Percentiles rank a stretch among this genome's conserved stretches.
Conservation (phyloP, 352 stramenopile genomes). For the Phytophthora fragariae region DNA sequence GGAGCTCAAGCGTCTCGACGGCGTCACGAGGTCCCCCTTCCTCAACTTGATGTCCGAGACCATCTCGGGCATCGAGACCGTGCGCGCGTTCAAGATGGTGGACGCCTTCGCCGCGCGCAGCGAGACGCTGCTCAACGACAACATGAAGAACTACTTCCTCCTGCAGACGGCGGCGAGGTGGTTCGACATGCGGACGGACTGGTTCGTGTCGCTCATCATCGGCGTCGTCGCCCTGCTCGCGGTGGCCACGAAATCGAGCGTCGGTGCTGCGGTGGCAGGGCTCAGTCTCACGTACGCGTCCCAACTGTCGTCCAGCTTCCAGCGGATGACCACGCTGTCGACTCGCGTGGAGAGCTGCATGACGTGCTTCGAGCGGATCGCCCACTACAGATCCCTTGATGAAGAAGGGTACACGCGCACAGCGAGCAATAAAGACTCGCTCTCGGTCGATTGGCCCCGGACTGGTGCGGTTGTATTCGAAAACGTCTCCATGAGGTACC, state of each 20-base stretch:
- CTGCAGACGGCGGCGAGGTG: slow-evolving; percentile 75
- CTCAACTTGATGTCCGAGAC: slow-evolving; percentile 94
- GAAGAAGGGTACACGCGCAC: slow-evolving; percentile 38
- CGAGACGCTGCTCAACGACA: slow-evolving; percentile 44
- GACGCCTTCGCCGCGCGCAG: slow-evolving; percentile 38
- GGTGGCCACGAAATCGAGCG: slow-evolving; percentile 58
- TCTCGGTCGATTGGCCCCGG: slow-evolving; percentile 42
- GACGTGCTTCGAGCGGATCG: slow-evolving; percentile 46
- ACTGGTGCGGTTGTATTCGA: slow-evolving; percentile 50
- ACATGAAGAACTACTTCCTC: slow-evolving; percentile 48
- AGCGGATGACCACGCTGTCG: slow-evolving; percentile 23
- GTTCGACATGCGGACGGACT: slow-evolving; percentile 93
- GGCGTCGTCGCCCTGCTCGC: slow-evolving; percentile 85
- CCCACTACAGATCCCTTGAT: slow-evolving; percentile 40
- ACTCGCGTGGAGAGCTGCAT: slow-evolving; percentile 56
- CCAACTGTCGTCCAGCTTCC: slow-evolving; percentile 51
- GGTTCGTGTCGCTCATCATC: slow-evolving; percentile 83
- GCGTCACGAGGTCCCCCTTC: slow-evolving; percentile 87
- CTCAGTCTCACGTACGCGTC: slow-evolving; percentile 47
- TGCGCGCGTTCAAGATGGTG: slow-evolving; percentile 79
- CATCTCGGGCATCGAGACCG: slow-evolving; percentile 92
- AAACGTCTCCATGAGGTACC: slow-evolving; percentile 58
- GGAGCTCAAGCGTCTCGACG: slow-evolving; percentile 96
- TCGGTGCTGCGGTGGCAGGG: slow-evolving; percentile 36
- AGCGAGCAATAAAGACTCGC: slow-evolving; percentile 8